These are phyloP conservation scores for Allantophomopsis cytisporea DNA, from an alignment of 2,329 filamentous ascomycete species.

Conservation along the genomic window DNA sequence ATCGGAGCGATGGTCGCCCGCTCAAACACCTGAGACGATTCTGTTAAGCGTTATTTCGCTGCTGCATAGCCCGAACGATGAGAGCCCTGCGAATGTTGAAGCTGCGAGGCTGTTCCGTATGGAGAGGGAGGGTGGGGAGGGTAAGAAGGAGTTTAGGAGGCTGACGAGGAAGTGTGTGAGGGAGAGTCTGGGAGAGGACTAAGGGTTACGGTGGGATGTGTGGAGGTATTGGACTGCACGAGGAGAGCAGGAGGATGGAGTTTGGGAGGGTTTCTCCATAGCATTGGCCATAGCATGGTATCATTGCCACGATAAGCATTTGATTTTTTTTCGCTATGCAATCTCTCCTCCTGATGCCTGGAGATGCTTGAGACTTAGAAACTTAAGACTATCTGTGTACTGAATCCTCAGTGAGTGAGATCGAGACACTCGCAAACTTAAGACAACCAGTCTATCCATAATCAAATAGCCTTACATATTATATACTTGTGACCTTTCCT, in stretches of 20 bases:
- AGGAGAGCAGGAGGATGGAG: conserved; percentile 57
- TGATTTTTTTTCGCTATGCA: too few relatives aligned
- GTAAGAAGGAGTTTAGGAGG: conserved; percentile 57
- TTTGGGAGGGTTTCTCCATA: too few relatives aligned
- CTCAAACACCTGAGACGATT: conserved; percentile 92
- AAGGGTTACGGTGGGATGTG: conserved; percentile 39
- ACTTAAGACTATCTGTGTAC: too few relatives aligned
- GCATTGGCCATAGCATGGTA: too few relatives aligned
- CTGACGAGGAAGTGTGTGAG: conserved; percentile 64
- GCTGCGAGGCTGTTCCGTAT: conserved; percentile 95
- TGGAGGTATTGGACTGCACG: conserved; percentile 64
- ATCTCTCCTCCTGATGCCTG: too few relatives aligned
- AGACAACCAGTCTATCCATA: too few relatives aligned
- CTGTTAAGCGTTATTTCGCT: conserved; percentile 85
- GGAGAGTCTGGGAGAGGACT: conserved; percentile 64
- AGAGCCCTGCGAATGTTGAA: conserved; percentile 92
- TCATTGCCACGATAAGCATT: too few relatives aligned
- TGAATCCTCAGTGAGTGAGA: too few relatives aligned
- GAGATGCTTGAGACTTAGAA: too few relatives aligned
- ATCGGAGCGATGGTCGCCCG: conserved; percentile 83
- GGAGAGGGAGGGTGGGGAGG: conserved; percentile 54
- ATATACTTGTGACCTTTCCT: too few relatives aligned
- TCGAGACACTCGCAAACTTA: too few relatives aligned
- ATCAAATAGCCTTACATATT: too few relatives aligned
- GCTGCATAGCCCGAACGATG: conserved; percentile 84